Base-by-base conservation (phyloP, 73 alveolate species). In the Paramecium tetraurelia region DNA sequence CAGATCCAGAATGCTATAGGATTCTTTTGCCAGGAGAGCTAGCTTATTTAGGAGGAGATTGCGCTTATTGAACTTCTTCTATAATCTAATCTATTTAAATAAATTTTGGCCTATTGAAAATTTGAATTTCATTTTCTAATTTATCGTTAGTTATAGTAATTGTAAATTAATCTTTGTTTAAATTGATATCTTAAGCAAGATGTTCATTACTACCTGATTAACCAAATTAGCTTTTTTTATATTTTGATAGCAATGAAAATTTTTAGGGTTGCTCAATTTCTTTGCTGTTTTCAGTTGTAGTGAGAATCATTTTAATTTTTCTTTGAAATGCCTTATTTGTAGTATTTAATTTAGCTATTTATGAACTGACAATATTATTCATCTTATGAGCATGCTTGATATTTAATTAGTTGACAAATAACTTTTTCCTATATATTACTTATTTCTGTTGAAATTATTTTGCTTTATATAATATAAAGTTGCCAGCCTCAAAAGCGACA, bases 291-390 rank as follows among this genome's bases (percentile, higher is more conserved):
- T 63, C 84, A 2, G 84, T 63, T 31, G 84, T 63, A 31, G 84
- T 27, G 4, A 63, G 22, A 31, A 63, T 63, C 84, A 63, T 63
- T 63, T 63, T 63, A 27, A 63, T 63, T 63, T 63, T 63, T 27
- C 84, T 63, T 63, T 27, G 53, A 63, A 63, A 63, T 63, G 84
- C 84, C 12, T 63, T 63, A 63, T 63, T 63, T 7, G 84, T 63
- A 3, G 84, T 63, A 63, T 63, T 63, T 11, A 63, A 41, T 63
- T 63, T 63, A 31, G 46, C 46, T 14, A 63, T 16, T 33, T 63
- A 33, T 31, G 84, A 31, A 63, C 50, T 63, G 50, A 63, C 53
- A 5, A 63, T 63, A 63, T 63, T 63, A 63, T 63, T 63, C 46
- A 63, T 63, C 12, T 63, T 72, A 18, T 40, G 86, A 36, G 59